Evolutionary conservation across 805 yeast species (phyloP), one percentile per base, ranked within the genome.

Genomic region (Vanderwaltozyma yarrowii): DNA sequence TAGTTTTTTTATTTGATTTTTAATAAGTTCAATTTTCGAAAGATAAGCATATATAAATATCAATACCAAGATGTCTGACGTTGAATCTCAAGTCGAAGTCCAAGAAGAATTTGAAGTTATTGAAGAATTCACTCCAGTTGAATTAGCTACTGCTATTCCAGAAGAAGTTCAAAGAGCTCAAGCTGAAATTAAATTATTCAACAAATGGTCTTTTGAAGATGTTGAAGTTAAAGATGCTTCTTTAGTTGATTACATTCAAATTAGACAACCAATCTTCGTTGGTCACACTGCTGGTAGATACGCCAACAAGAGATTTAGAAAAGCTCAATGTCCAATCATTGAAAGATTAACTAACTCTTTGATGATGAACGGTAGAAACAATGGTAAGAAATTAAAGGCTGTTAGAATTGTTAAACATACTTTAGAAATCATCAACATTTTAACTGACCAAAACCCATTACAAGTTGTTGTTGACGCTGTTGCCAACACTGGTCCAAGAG

Each of bases 351-450:
- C 97, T 74, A 89, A 92, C 89, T 83, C 98, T 53, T 78, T 92
- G 69, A 92, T 92, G 98, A 92, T 92, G 98, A 88, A 92, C 83
- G 99, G 99, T 78, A 89, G 97, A 80, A 92, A 92, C 94, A 92
- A 94, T 83, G 99, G 99, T 81, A 92, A 92, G 82, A 92, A 92
- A 78, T 85, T 94, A 72, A 88, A 89, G 84, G 98, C 99, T 62
- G 97, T 92, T 61, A 88, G 97, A 83, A 92, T 92, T 70, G 87
- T 92, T 71, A 85, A 94, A 80, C 98, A 92, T 80, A 89, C 99
- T 61, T 76, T 92, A 67, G 99, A 92, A 73, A 92, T 92, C 78
- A 80, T 92, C 73, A 69, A 80, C 79, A 88, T 92, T 57, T 80
- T 94, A 67, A 87, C 98, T 61, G 99, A 89, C 72, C 94, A 80